Base-by-base conservation (phyloP, 192 early-diverging fungal species). In the Rhizophagus sp. region DNA sequence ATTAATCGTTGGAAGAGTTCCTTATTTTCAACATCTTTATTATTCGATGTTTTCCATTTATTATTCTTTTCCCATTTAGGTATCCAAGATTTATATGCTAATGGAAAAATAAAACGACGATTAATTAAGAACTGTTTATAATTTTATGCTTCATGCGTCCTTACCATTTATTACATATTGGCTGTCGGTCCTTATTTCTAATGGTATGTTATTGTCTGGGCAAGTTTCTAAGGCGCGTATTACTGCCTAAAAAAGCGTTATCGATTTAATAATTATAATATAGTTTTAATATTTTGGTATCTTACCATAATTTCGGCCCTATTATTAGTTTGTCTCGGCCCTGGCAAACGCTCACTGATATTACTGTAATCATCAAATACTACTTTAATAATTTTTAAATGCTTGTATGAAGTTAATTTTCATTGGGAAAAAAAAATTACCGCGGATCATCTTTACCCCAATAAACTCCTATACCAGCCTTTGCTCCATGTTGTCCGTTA, bases 401-500 rank as follows among this genome's bases (percentile, higher is more conserved):
- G 3, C 39, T 41, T 36, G 4, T 36, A 36, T 36, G 34, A 36
- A 36, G 34, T 36, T 41, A 41, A 41, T 41, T 41, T 41, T 41
- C 39, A 41, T 41, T 41, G 8, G n/a, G 25, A 86, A 75, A 7
- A 76, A 79, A 70, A 75, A 80, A 72, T 68, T 90, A 91, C 76
- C 88, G 79, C 4, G 92, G 84, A 84, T 97, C 93, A 57, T 85
- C 83, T 0, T 79, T 74, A 12, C 93, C 94, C 82, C 92, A 98
- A 78, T 89, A 97, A 27, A 97, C 94, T 10, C 97, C 97, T 25
- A 95, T 81, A 24, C 97, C 97, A 39, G 94, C 97, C 7, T 82
- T 79, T 5, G 94, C 95, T 4, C 79, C 75, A 11, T 24, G 2
- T 25, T 66, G 78, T 19, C 96, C 96, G 86, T 98, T 98, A 10